phyloP scores from a whole-genome alignment of 2,329 filamentous ascomycete species.

The Colletotrichum paranaense region DNA sequence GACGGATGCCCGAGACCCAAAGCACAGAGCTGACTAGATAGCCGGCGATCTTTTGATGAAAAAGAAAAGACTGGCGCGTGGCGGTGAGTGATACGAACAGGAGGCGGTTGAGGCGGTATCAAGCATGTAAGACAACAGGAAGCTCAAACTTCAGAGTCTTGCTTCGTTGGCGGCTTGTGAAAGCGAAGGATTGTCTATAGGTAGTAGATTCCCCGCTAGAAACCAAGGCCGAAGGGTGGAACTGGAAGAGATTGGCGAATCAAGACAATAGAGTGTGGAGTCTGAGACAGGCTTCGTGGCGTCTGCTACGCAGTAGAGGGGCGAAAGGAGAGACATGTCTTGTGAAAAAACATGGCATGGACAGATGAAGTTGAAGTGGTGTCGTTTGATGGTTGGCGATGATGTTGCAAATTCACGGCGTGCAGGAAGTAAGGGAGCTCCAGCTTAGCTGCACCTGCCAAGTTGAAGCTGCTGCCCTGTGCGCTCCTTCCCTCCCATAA shows the following conservation, averaged over 20 bases:
- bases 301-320: neutral
- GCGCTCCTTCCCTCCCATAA: neutral
- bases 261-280: neutral
- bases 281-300: slow-evolving; percentile 3
- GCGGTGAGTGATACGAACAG: neutral
- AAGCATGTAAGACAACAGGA: neutral
- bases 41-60: neutral
- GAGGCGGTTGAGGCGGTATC: neutral
- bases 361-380: neutral
- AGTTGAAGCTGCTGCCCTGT: neutral
- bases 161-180: neutral
- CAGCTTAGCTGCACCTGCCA: neutral
- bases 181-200: neutral
- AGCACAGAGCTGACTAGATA: neutral
- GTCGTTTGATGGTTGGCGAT: neutral
- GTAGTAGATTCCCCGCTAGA: neutral
- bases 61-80: neutral
- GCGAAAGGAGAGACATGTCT: slow-evolving; percentile 13
- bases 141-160: neutral
- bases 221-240: neutral
- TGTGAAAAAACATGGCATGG: neutral
- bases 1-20: slow-evolving; percentile 8
- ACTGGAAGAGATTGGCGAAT: neutral
- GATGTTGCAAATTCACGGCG: slow-evolving; percentile 1
- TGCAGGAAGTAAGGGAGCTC: neutral